A percentile compares a stretch with the other conserved stretches of the same genome.
phyloP scores from a whole-genome alignment of 78 protist genomes.

The Pelomyxa schiedti region DNA sequence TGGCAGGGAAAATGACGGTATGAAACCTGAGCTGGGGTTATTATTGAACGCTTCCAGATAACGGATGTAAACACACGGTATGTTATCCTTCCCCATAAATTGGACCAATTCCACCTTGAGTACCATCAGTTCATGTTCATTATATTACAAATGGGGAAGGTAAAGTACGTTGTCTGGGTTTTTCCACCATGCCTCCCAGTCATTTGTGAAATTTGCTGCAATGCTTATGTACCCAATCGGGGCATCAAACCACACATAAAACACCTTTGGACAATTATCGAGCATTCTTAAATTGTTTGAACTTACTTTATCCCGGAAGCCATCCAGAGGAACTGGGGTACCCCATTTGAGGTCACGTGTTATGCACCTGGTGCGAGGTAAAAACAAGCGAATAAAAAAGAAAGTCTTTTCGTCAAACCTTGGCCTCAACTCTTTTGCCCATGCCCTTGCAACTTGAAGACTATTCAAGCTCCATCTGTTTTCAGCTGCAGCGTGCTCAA shows the following conservation, averaged over 20 bases:
- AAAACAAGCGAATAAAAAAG: too few species aligned
- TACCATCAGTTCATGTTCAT: too few species aligned
- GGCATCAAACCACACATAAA: constrained; percentile 90
- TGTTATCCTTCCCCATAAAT: constrained; percentile 81
- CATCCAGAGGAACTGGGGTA: constrained; percentile 60
- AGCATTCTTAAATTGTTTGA: not conserved
- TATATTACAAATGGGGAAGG: too few species aligned
- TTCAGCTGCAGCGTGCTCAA: not conserved
- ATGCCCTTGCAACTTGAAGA: constrained; percentile 20
- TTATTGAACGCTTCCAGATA: too few species aligned
- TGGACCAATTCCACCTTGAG: constrained; percentile 61
- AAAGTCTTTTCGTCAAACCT: too few species aligned
- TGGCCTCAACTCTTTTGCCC: constrained; percentile 52
- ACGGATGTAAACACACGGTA: too few species aligned
- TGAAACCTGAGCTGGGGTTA: constrained; percentile 76
- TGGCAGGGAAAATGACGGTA: constrained; percentile 79
- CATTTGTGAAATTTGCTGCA: constrained; percentile 60
- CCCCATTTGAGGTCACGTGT: constrained; percentile 88
- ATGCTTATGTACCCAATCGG: constrained; percentile 84
- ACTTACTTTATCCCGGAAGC: constrained; percentile 34
- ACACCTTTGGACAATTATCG: constrained; percentile 25
- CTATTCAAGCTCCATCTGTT: constrained; percentile 47
- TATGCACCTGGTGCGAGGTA: too few species aligned
- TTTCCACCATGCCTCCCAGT: constrained; percentile 78
- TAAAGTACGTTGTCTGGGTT: too few species aligned